A percentile compares a stretch with the other conserved stretches of the same genome.
These are phyloP conservation scores for Ophiocordyceps camponoti-floridani DNA, from an alignment of 2,329 filamentous ascomycete species.

Conservation along the genomic window DNA sequence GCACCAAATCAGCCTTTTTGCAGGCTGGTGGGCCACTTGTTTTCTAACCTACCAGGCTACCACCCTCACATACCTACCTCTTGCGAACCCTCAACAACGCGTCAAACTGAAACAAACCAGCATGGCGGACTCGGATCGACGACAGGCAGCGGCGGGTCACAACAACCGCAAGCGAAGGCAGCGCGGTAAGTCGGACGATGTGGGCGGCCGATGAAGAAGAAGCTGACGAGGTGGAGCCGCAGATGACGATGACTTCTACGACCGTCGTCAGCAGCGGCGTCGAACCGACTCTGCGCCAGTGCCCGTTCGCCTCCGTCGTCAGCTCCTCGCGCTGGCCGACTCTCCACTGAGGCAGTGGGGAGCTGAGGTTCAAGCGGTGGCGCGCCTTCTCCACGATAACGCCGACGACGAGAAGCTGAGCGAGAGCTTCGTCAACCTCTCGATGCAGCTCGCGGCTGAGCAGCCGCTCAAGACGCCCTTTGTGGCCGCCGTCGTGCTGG, in stretches of 20 bases:
- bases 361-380: slow-evolving; percentile 60
- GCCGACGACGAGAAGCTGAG: slow-evolving; percentile 71
- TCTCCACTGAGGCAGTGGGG: slow-evolving; percentile 61
- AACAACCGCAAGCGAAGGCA: slow-evolving; percentile 61
- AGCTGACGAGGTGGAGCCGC: not conserved
- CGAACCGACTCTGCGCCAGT: slow-evolving; percentile 54
- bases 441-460: slow-evolving; percentile 63
- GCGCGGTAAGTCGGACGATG: slow-evolving; percentile 40
- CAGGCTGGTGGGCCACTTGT: too few relatives aligned
- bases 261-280: slow-evolving; percentile 49
- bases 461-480: slow-evolving; percentile 98
- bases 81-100: not conserved
- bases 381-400: slow-evolving; percentile 62
- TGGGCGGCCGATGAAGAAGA: too few relatives aligned
- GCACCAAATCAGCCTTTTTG: too few relatives aligned
- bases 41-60: too few relatives aligned
- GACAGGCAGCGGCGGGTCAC: slow-evolving; percentile 11
- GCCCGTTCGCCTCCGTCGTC: slow-evolving; percentile 54
- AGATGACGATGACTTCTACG: slow-evolving; percentile 60
- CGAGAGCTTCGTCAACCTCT: slow-evolving; percentile 52
- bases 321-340: slow-evolving; percentile 67
- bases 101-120: not conserved
- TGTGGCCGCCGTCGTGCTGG: slow-evolving; percentile 64
- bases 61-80: too few relatives aligned
- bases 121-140: not conserved